Conservation (phyloP, 148 eudicot genomes). For the Chenopodium berlandieri region DNA sequence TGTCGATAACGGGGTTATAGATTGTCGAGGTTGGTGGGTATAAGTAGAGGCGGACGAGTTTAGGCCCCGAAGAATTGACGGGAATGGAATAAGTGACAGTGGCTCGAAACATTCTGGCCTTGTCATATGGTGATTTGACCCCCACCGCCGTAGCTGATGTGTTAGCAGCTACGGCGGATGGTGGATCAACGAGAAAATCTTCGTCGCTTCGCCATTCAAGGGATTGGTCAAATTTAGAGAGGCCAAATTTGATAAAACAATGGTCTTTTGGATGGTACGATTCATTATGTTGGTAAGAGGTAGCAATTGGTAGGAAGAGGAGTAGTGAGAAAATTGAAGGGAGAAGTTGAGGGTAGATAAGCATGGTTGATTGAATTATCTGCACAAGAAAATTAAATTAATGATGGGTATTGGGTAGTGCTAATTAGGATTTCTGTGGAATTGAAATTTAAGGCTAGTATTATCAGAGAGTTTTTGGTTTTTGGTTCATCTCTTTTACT, state of each 20-base stretch:
- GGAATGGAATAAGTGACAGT: not conserved
- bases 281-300: not conserved
- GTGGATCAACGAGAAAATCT: too few relatives aligned
- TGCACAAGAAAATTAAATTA: too few relatives aligned
- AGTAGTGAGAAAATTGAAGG: not conserved
- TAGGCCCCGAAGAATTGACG: not conserved
- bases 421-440: too few relatives aligned
- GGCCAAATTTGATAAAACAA: not conserved
- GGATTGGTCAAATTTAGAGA: not conserved
- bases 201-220: too few relatives aligned
- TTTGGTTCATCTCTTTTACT: too few relatives aligned
- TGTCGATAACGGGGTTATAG: not conserved
- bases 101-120: not conserved
- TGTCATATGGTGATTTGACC: not conserved
- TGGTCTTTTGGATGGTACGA: not conserved
- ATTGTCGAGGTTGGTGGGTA: not conserved
- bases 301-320: not conserved
- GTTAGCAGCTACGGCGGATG: too few relatives aligned
- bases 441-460: too few relatives aligned
- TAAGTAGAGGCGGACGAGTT: not conserved
- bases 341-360: not conserved
- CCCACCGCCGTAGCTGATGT: not conserved
- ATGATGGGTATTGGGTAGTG: too few relatives aligned
- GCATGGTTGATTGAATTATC: too few relatives aligned
- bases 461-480: too few relatives aligned